phyloP scores from a whole-genome alignment of 495 filamentous ascomycete species.

The Penicillium arizonense region DNA sequence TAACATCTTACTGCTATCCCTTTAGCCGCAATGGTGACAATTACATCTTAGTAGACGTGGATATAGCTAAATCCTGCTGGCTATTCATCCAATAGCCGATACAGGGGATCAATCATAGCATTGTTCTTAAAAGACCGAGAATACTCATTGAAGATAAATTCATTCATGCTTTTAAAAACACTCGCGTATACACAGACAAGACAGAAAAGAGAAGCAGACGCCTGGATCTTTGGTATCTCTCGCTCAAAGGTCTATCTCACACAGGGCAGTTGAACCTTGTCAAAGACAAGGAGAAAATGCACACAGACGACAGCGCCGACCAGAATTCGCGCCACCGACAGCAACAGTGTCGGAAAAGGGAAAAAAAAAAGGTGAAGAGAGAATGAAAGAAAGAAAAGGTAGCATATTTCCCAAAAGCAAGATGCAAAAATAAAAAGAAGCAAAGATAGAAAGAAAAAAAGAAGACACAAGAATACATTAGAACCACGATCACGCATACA shows the following conservation, averaged over 20 bases:
- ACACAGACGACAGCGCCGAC: constrained; percentile 39
- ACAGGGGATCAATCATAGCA: no score
- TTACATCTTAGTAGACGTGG: no score
- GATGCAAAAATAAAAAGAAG: constrained; percentile 23
- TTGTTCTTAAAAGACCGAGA: not conserved
- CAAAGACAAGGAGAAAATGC: constrained; percentile 34
- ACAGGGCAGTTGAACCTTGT: constrained; percentile 32
- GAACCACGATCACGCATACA: constrained; percentile 28
- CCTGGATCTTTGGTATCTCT: constrained; percentile 48
- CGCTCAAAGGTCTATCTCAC: constrained; percentile 47
- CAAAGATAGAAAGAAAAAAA: constrained; percentile 9
- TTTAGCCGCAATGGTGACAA: no score
- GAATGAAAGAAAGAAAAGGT: constrained; percentile 8
- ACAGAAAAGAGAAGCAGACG: constrained; percentile 19
- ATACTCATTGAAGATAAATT: constrained; percentile 5
- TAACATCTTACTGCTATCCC: no score
- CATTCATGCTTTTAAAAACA: constrained; percentile 10
- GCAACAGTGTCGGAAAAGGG: constrained; percentile 18
- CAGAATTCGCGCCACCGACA: constrained; percentile 40
- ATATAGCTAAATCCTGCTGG: no score
- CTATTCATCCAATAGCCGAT: no score
- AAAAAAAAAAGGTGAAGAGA: constrained; percentile 11
- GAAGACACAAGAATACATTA: constrained; percentile 35
- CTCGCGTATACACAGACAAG: constrained; percentile 5
- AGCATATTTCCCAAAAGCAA: constrained; percentile 18